Percentiles rank a stretch among this genome's conserved stretches.
phyloP scores from a whole-genome alignment of 106 monocot genomes.

The Alisma plantagoaquatica region DNA sequence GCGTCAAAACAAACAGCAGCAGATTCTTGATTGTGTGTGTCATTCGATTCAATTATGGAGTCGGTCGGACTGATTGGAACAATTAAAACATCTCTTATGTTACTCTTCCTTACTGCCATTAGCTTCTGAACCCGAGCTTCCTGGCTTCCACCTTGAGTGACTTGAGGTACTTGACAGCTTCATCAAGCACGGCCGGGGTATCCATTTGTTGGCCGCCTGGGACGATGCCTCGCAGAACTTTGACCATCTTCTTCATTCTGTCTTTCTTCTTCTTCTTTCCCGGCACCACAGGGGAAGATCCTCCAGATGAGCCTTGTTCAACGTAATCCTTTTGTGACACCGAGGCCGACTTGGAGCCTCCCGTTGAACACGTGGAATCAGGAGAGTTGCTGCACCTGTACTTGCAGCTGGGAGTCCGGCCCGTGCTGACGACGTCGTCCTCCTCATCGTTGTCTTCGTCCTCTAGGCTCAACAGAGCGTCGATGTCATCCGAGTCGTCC shows the following conservation, averaged over 20 bases:
- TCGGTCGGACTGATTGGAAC: too few species aligned
- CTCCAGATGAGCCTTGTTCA: too few species aligned
- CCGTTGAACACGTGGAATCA: conserved; percentile 11
- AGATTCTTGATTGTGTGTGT: too few species aligned
- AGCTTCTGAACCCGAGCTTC: conserved; percentile 47
- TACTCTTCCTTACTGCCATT: too few species aligned
- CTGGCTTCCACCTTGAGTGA: conserved; percentile 63
- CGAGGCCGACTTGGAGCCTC: conserved; percentile 2
- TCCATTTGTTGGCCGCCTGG: conserved; percentile 63
- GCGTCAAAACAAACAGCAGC: too few species aligned
- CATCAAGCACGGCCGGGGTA: conserved; percentile 50
- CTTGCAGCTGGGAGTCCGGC: conserved; percentile 32
- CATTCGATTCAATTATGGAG: too few species aligned
- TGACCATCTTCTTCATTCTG: conserved; percentile 54
- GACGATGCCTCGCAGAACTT: conserved; percentile 48
- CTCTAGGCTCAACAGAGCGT: conserved; percentile 54
- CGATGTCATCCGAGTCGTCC: conserved; percentile 62
- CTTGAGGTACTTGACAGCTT: conserved; percentile 68
- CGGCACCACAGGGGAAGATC: background rate
- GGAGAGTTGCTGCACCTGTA: conserved; percentile 19
- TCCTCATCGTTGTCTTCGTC: conserved; percentile 41
- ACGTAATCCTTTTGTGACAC: too few species aligned
- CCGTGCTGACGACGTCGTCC: conserved; percentile 59
- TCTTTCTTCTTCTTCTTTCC: conserved; percentile 28
- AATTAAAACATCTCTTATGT: too few species aligned